Evolutionary conservation across 1,284 basidiomycete species (phyloP), one percentile per base, ranked within the genome.

Genomic region (Austroboletus niveus): DNA sequence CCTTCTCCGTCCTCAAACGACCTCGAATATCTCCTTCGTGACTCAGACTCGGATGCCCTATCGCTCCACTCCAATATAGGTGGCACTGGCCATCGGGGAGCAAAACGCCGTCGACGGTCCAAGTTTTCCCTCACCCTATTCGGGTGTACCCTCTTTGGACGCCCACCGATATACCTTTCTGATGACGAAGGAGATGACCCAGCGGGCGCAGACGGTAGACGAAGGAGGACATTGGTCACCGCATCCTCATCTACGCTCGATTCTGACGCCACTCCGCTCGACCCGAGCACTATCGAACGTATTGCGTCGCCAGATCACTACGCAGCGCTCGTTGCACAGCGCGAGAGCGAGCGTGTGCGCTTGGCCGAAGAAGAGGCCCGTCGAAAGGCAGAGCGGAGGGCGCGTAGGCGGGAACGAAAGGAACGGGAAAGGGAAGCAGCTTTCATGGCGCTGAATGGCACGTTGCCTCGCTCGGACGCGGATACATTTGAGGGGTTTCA

Each of bases 41-140:
- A 68, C 69, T 72, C 73, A 0, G 77, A 80, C 55, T 69, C 70
- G 20, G 85, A 85, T 53, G 80, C 75, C 12, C 73, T 85, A 48
- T 87, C 85, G 1, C 64, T 88, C 34, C 84, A 87, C 63, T 85
- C 85, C 4, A 83, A 85, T 60, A 61, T 80, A 8, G 83, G 81
- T 8, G 63, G 67, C 8, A 38, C 60, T 9, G 15, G 32, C 6
- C 60, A 63, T 11, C 60, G 71, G 9, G 68, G 72, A 47, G 61
- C 64, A 51, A 68, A 60, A 47, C 67, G 60, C 43, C 68, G 66
- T 54, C 72, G 71, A 54, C 65, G 69, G 1, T 61, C 57, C 62
- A 75, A 57, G 60, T 65, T 49, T 77, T 86, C 63, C 66, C 78
- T 86, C 57, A 76, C 75, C 15, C 59, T 88, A 3, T 85, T 86